A percentile compares a stretch with the other conserved stretches of the same genome.
Evolutionary conservation across 257 asterid genomes (phyloP).

Genomic region (Scutellaria minor): DNA sequence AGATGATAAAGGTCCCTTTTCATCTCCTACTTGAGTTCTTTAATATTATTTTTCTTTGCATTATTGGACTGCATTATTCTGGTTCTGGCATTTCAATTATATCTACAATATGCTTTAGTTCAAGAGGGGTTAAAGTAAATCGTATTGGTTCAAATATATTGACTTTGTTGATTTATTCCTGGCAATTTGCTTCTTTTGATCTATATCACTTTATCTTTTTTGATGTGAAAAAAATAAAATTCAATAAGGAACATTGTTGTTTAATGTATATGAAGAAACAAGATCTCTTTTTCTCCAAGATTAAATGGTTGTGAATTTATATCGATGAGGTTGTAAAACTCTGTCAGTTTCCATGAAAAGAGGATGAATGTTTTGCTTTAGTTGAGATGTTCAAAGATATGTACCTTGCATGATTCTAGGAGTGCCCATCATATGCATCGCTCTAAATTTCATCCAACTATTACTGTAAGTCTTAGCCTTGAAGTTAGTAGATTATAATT

Average conservation of each 20-base stretch:
- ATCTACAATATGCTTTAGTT: not conserved
- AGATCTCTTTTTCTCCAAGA: not conserved
- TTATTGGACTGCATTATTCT: not conserved
- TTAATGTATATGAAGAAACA: not conserved
- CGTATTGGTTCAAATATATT: not conserved
- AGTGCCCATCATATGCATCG: constrained; percentile 12
- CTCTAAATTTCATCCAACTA: not conserved
- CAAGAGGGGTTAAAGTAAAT: not conserved
- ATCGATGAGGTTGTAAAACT: not conserved
- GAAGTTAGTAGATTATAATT: not conserved
- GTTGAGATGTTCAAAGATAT: constrained; percentile 10
- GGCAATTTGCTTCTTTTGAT: not conserved
- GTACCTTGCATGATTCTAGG: constrained; percentile 13
- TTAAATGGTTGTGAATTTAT: not conserved
- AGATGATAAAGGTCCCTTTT: constrained; percentile 59
- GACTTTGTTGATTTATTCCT: not conserved
- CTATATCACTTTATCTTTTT: not conserved
- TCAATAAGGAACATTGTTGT: not conserved
- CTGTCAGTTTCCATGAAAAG: constrained; percentile 4
- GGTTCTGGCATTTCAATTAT: not conserved
- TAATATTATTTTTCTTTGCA: not conserved
- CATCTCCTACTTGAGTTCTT: constrained; percentile 26
- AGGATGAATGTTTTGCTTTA: constrained; percentile 10
- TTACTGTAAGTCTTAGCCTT: not conserved
- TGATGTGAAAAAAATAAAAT: not conserved